A percentile compares a stretch with the other conserved stretches of the same genome.
phyloP scores from a whole-genome alignment of 768 basidiomycete genomes.

The Suillus bovinus region DNA sequence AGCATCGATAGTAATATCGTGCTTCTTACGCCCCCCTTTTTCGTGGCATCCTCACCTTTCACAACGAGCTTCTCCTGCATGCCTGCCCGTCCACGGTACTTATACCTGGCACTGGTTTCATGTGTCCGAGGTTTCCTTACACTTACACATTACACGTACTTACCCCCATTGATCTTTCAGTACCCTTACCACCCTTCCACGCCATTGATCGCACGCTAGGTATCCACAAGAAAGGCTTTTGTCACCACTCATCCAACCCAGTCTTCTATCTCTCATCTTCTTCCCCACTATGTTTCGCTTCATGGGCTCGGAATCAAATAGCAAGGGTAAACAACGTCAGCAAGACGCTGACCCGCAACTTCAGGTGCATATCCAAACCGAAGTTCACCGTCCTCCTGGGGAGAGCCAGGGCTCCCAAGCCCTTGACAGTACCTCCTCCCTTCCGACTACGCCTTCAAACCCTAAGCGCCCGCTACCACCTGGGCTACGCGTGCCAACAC shows the following conservation, averaged over 20 bases:
- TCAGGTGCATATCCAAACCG: conserved; percentile 31
- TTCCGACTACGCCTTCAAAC: conserved; percentile 24
- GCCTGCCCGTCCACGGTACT: neutral
- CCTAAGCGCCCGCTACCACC: conserved; percentile 26
- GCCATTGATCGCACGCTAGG: conserved; percentile 4
- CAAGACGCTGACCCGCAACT: conserved; percentile 17
- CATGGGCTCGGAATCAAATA: conserved; percentile 26
- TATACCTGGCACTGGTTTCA: conserved; percentile 6
- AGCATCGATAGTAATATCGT: neutral
- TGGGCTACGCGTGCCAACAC: conserved; percentile 33
- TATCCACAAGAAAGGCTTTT: conserved; percentile 4
- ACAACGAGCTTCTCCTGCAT: neutral
- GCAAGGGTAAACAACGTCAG: conserved; percentile 30
- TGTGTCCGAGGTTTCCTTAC: neutral
- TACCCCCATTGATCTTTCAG: neutral
- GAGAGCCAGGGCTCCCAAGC: conserved; percentile 17
- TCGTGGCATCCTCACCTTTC: conserved; percentile 4
- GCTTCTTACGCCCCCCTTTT: conserved; percentile 10
- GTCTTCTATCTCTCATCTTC: conserved; percentile 6
- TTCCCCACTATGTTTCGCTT: conserved; percentile 30
- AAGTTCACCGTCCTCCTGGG: conserved; percentile 22
- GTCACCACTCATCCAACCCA: neutral
- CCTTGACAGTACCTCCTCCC: conserved; percentile 21
- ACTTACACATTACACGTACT: neutral
- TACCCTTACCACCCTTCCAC: conserved; percentile 1